phyloP scores from a whole-genome alignment of 1,284 basidiomycete species.

The Cryptococcus sp. region DNA sequence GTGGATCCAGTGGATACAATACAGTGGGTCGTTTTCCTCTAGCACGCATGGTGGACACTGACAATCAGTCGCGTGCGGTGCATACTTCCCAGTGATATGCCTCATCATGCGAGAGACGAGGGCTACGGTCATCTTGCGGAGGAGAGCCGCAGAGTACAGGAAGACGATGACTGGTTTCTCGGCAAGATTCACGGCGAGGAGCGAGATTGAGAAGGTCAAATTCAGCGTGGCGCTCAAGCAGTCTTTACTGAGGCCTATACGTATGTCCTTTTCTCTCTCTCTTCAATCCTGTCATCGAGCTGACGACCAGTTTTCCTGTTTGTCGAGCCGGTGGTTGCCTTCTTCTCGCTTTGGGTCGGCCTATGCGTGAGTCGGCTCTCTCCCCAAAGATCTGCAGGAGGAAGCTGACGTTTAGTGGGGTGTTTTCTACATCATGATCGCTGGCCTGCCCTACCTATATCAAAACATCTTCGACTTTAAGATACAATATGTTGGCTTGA shows the following conservation, averaged over 20 bases:
- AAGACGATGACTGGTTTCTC: slow-evolving; percentile 17
- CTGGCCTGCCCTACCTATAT: slow-evolving; percentile 62
- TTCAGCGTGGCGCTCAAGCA: slow-evolving; percentile 32
- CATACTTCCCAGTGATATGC: slow-evolving; percentile 31
- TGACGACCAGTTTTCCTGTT: slow-evolving; percentile 60
- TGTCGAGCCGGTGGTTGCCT: slow-evolving; percentile 69
- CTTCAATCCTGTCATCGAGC: too few species aligned
- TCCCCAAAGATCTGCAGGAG: background rate
- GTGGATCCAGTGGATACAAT: slow-evolving; percentile 76
- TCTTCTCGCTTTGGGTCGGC: slow-evolving; percentile 69
- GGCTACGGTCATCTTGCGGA: slow-evolving; percentile 36
- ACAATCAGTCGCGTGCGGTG: slow-evolving; percentile 18
- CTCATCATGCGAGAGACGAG: slow-evolving; percentile 43
- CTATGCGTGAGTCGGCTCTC: slow-evolving; percentile 52
- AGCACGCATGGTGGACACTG: background rate
- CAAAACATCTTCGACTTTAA: slow-evolving; percentile 60
- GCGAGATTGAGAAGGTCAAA: slow-evolving; percentile 38
- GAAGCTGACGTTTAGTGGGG: slow-evolving; percentile 55
- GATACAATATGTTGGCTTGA: slow-evolving; percentile 58
- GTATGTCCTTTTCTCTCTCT: background rate
- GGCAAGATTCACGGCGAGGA: slow-evolving; percentile 42
- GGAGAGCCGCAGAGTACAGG: slow-evolving; percentile 31
- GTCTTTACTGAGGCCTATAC: slow-evolving; percentile 28
- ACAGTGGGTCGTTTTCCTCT: slow-evolving; percentile 47
- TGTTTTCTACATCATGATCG: slow-evolving; percentile 63